Evolutionary conservation across 1,284 basidiomycete genomes (phyloP), one percentile per base, ranked within the genome.

Genomic region (Trichosporon coremiiforme): DNA sequence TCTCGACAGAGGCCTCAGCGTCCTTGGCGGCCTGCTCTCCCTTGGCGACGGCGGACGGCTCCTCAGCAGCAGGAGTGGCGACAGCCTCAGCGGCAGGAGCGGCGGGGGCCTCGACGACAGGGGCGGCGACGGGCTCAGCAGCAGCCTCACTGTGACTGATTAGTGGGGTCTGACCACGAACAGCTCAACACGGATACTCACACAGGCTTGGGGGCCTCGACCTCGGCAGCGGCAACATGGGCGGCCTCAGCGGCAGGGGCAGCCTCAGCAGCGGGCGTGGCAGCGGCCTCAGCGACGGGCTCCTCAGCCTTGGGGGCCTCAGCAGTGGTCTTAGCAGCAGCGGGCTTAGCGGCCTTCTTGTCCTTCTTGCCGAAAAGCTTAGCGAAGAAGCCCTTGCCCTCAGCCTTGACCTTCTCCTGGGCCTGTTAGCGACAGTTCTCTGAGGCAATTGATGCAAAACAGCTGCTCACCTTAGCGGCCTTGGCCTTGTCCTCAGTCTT

Each of bases 121-220:
- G 67, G 15, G 74, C 65, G 57, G 69, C 60, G 25, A 71, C 57
- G 38, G 70, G 31, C 45, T 67, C 66, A 55, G 68, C 70, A 13
- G 68, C 62, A 12, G 66, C 68, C 73, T 78, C 78, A 63, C 75
- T 76, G 67, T 8, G 60, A 25, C 17, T 9, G 4, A 31, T 68
- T 33, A 66, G 67, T 50, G 38, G 12, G 9, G 12, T 60, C 4
- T 20, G 8, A 20, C 38, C 6, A 4, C n/a, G 1, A 1, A 29
- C 29, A 64, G 45, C 38, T 33, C 38, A 4, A n/a, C 12, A 6
- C 1, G 22, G 12, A 1, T 10, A 76, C 78, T 77, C 57, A 80
- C 79, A 72, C 73, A 70, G 76, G 75, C 72, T 75, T 77, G 66
- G 74, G 70, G 55, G 73, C 72, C 69, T 78, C 75, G 29, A 73